A percentile compares a stretch with the other conserved stretches of the same genome.
phyloP scores from a whole-genome alignment of 2,329 filamentous ascomycete genomes.

The Botrytis aclada region DNA sequence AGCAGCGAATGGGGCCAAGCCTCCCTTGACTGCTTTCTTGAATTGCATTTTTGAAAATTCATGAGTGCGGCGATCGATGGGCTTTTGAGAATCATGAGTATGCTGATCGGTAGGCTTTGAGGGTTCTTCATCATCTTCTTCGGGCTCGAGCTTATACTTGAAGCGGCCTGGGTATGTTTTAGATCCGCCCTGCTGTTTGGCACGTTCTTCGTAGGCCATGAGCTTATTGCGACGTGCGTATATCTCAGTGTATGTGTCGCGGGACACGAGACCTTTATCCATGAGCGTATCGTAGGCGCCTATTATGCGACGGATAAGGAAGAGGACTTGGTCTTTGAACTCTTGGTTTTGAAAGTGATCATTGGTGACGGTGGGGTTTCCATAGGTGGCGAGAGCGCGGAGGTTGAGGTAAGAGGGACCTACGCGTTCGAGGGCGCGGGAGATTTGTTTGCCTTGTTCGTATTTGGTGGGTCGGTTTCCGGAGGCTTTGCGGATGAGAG shows the following conservation, averaged over 20 bases:
- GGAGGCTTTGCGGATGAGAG: conserved; percentile 38
- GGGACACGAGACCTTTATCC: conserved; percentile 30
- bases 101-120: conserved; percentile 25
- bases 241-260: conserved; percentile 29
- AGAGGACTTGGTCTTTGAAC: conserved; percentile 17
- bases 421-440: conserved; percentile 48
- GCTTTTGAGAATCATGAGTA: conserved; percentile 13
- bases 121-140: background rate
- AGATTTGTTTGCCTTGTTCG: conserved; percentile 46
- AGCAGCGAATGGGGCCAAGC: conserved; percentile 1
- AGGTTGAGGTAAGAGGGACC: conserved; percentile 32
- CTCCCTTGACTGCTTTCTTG: background rate
- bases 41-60: conserved; percentile 13
- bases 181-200: background rate
- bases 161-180: background rate
- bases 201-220: conserved; percentile 34
- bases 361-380: conserved; percentile 17
- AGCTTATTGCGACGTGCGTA: conserved; percentile 37
- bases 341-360: background rate
- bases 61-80: conserved; percentile 28
- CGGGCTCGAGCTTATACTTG: background rate
- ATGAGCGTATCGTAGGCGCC: conserved; percentile 37
- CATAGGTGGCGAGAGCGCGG: conserved; percentile 30
- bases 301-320: conserved; percentile 36
- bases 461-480: conserved; percentile 35